Evolutionary conservation across 2,329 filamentous ascomycete species (phyloP).

Genomic region (Pseudopithomyces maydicus): DNA sequence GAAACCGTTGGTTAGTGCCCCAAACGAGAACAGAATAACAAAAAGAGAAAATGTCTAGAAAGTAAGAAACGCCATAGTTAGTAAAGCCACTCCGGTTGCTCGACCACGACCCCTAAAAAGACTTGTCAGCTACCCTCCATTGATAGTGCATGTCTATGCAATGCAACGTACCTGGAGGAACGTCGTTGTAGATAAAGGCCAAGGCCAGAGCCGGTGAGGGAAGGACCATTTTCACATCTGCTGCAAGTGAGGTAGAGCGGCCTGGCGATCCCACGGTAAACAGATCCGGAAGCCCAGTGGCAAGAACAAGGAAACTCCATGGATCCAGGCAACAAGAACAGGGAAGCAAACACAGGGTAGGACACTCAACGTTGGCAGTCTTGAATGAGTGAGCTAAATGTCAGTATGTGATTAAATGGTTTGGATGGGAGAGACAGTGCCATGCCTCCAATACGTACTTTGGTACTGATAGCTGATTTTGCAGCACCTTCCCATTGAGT

Average conservation of each 20-base stretch:
- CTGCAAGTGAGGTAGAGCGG: background rate
- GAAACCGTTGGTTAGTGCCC: conserved; percentile 42
- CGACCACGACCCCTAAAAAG: conserved; percentile 21
- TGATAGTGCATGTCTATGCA: background rate
- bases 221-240: background rate
- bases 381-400: conserved; percentile 34
- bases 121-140: conserved; percentile 39
- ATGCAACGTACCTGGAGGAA: conserved; percentile 1
- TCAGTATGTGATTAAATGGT: conserved; percentile 39
- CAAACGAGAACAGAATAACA: conserved; percentile 16
- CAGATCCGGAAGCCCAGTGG: conserved; percentile 2
- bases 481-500: conserved; percentile 2
- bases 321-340: conserved; percentile 18
- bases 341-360: conserved; percentile 15
- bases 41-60: conserved; percentile 21
- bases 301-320: conserved; percentile 4
- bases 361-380: conserved; percentile 14
- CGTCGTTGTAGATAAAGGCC: background rate
- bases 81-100: conserved; percentile 16
- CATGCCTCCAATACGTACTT: conserved; percentile 44
- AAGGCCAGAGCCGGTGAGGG: background rate
- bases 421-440: conserved; percentile 28
- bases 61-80: conserved; percentile 18
- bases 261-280: background rate
- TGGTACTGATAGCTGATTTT: conserved; percentile 6